Base-by-base conservation (phyloP, 2,329 filamentous ascomycete genomes). In the Microdochium bolleyi region DNA sequence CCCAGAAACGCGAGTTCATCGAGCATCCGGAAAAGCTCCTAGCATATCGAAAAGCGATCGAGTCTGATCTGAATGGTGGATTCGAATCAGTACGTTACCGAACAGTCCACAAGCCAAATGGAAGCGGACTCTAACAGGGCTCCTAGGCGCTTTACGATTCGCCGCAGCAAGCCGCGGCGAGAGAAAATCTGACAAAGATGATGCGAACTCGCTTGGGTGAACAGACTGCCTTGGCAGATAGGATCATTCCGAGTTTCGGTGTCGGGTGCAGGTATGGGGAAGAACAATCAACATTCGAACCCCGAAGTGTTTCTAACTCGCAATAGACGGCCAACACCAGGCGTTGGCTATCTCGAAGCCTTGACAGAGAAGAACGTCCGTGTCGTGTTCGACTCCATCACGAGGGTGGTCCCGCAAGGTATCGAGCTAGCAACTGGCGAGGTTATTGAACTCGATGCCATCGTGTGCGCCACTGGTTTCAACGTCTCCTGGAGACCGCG, bases 261-360 rank as follows among this genome's bases (percentile, higher is more conserved):
- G 54, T 64, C 7, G 75, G 75, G 1, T 79, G 76, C 53, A 66
- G 75, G 10, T n/a, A n/a, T n/a, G n/a, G n/a, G n/a, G n/a, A n/a
- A n/a, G n/a, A n/a, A n/a, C n/a, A n/a, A n/a, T n/a, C n/a, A n/a
- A n/a, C n/a, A n/a, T n/a, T n/a, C n/a, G n/a, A n/a, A n/a, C n/a
- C n/a, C n/a, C n/a, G n/a, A n/a, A n/a, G n/a, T n/a, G n/a, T n/a
- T n/a, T n/a, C n/a, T n/a, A n/a, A n/a, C n/a, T n/a, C n/a, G n/a
- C n/a, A n/a, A n/a, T n/a, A n/a, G n/a, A n/a, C 67, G 76, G 2
- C 57, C 77, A 19, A 78, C 77, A 0, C 77, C 77, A 0, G 76
- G 76, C 0, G 72, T 73, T 24, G 75, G 76, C 0, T 80, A 77
- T 57, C 70, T 80, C 9, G 73, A 79, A 58, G 72, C 76, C 2